Percentiles rank a stretch among this genome's conserved stretches.
Conservation (phyloP, 768 basidiomycete species). For the Trametes cinnabarina region DNA sequence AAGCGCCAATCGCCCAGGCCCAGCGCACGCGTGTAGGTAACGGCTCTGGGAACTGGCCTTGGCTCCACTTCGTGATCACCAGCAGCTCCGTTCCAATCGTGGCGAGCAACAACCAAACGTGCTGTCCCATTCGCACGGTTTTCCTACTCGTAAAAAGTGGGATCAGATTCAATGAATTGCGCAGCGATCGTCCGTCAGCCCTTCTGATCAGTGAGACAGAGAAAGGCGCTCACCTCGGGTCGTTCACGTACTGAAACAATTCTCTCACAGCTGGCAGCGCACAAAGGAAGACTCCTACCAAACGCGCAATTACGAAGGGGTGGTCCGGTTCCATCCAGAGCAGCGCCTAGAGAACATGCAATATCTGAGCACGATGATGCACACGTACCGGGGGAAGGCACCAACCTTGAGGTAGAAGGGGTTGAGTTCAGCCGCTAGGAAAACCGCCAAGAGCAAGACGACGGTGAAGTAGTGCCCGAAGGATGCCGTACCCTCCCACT, state of each 20-base stretch:
- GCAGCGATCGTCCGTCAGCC: slow-evolving; percentile 9
- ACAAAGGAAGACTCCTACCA: slow-evolving; percentile 78
- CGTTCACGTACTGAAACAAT: slow-evolving; percentile 78
- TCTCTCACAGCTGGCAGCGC: slow-evolving; percentile 86
- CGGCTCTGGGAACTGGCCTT: slow-evolving; percentile 64
- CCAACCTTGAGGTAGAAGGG: slow-evolving; percentile 84
- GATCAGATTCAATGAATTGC: slow-evolving; percentile 2
- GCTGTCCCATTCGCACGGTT: slow-evolving; percentile 87
- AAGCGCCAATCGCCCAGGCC: slow-evolving; percentile 62
- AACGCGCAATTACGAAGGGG: slow-evolving; percentile 70
- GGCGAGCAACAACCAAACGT: slow-evolving; percentile 82
- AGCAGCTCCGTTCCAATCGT: slow-evolving; percentile 82
- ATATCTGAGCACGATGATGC: slow-evolving; percentile 3
- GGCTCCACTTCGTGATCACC: slow-evolving; percentile 80
- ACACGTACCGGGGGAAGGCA: background rate
- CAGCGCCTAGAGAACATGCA: slow-evolving; percentile 40
- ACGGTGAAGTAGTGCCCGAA: slow-evolving; percentile 75
- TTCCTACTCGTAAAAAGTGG: slow-evolving; percentile 42
- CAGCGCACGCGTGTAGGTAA: slow-evolving; percentile 60
- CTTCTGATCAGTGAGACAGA: slow-evolving; percentile 1
- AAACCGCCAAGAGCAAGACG: slow-evolving; percentile 71
- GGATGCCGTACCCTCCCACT: slow-evolving; percentile 77
- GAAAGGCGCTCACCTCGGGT: slow-evolving; percentile 59
- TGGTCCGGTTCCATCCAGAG: slow-evolving; percentile 93
- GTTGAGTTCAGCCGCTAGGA: slow-evolving; percentile 81